Base-by-base conservation (phyloP, 2,329 filamentous ascomycete species). In the Bimuria novae-zelandiae region DNA sequence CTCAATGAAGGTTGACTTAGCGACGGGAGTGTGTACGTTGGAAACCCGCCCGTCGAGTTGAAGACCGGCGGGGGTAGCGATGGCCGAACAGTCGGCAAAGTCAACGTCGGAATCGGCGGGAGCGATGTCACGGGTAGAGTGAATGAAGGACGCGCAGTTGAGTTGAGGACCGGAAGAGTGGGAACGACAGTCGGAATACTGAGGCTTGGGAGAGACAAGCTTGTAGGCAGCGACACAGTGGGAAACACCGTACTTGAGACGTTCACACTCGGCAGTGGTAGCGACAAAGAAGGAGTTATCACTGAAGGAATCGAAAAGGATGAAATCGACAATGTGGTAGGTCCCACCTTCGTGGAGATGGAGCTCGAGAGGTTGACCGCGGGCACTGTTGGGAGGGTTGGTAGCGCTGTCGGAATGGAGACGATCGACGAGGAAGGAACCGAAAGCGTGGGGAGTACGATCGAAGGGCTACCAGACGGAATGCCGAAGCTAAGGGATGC, bases 241-340 rank as follows among this genome's bases (percentile, higher is more conserved):
- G 44, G 33, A 2, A 21, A 7, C 14, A 22, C 7, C 25, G 44
- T 22, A 11, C 14, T 19, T 16, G 43, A 27, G 43, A 36, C 16
- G 17, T 48, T 48, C 22, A 30, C n/a, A 19, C 33, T 48, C 8
- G 44, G 44, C 6, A 48, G 22, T n/a, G 44, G 44, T 7, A 39
- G 33, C 14, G 35, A 22, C 8, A 33, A 22, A 7, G 44, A 33
- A 7, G 29, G 32, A 2, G 29, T 19, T n/a, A 29, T 12, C 7
- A 8, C 17, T 1, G 43, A 23, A 17, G 43, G 43, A 6, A 46
- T 27, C 1, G 43, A 27, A 17, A 46, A 25, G 6, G 43, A 46
- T 10, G 43, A 30, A 3, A 36, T 17, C 10, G 29, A 35, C 16
- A 33, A 11, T 10, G 41, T 44, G 14, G 39, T 42, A 3, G 39